phyloP scores from a whole-genome alignment of 2,329 filamentous ascomycete species.

The Alternaria atra region DNA sequence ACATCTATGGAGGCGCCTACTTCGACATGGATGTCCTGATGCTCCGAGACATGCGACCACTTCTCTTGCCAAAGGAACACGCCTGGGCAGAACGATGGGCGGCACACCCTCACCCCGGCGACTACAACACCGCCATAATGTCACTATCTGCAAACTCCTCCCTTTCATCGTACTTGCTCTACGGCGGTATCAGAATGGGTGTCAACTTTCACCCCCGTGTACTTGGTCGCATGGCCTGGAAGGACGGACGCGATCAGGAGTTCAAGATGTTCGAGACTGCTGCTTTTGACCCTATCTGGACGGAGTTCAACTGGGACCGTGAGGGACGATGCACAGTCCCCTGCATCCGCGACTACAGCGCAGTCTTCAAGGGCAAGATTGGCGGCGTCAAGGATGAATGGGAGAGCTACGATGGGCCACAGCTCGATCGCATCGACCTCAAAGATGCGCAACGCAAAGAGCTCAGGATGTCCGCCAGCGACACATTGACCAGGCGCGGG shows the following conservation, averaged over 20 bases:
- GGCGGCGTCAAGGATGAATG: slow-evolving; percentile 61
- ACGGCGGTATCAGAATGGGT: slow-evolving; percentile 66
- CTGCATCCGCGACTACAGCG: slow-evolving; percentile 63
- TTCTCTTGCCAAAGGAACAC: slow-evolving; percentile 61
- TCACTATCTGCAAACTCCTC: slow-evolving; percentile 65
- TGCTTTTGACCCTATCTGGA: slow-evolving; percentile 67
- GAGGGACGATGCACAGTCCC: slow-evolving; percentile 63
- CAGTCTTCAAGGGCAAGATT: slow-evolving; percentile 61
- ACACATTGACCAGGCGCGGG: slow-evolving; percentile 24
- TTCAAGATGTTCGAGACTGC: slow-evolving; percentile 67
- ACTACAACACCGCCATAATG: slow-evolving; percentile 67
- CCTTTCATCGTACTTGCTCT: slow-evolving; percentile 63
- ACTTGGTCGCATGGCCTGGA: slow-evolving; percentile 65
- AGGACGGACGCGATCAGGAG: slow-evolving; percentile 63
- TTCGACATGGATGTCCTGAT: slow-evolving; percentile 66
- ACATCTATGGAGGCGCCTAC: slow-evolving; percentile 63
- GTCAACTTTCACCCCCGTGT: slow-evolving; percentile 66
- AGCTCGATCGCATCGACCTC: slow-evolving; percentile 49
- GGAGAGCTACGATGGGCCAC: slow-evolving; percentile 61
- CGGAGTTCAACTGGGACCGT: slow-evolving; percentile 64
- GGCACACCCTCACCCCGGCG: slow-evolving; percentile 61
- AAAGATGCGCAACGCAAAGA: slow-evolving; percentile 39
- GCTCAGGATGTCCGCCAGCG: slow-evolving; percentile 22
- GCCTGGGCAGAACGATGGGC: slow-evolving; percentile 66
- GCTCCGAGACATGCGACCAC: slow-evolving; percentile 64